These are phyloP conservation scores for Boletus sensibilis DNA, from an alignment of 768 basidiomycete species.

Conservation along the genomic window DNA sequence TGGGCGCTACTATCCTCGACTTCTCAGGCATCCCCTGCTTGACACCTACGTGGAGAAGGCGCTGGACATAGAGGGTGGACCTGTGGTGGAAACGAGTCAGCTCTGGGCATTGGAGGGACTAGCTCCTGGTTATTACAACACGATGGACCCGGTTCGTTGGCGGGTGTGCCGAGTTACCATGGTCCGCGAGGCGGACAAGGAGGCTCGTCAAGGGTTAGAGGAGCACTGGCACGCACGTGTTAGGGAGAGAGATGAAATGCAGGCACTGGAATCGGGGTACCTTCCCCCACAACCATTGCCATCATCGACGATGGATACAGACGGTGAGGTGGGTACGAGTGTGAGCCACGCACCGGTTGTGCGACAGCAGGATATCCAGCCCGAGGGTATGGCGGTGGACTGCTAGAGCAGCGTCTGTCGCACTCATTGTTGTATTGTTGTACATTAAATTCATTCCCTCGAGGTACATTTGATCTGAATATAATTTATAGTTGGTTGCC, in stretches of 20 bases:
- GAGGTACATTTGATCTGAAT: not conserved
- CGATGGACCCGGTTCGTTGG: slow-evolving; percentile 66
- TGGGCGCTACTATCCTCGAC: slow-evolving; percentile 77
- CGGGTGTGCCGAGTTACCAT: slow-evolving; percentile 51
- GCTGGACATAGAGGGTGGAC: slow-evolving; percentile 36
- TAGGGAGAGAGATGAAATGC: slow-evolving; percentile 29
- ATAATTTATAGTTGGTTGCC: slow-evolving; percentile 15
- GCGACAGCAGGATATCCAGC: slow-evolving; percentile 2
- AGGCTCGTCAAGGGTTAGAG: slow-evolving; percentile 45
- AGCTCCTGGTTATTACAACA: slow-evolving; percentile 61
- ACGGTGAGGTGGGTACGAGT: not conserved
- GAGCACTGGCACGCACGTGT: slow-evolving; percentile 36
- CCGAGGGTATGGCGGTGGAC: slow-evolving; percentile 22
- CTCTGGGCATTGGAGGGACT: slow-evolving; percentile 75
- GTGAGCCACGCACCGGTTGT: not conserved
- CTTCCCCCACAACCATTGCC: slow-evolving; percentile 14
- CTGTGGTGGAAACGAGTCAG: slow-evolving; percentile 44
- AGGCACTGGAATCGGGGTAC: slow-evolving; percentile 12
- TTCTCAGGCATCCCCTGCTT: slow-evolving; percentile 66
- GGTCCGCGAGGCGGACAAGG: slow-evolving; percentile 60
- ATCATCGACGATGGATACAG: slow-evolving; percentile 1
- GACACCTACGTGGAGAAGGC: slow-evolving; percentile 40
- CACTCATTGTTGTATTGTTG: not conserved
- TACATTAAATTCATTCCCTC: not conserved
- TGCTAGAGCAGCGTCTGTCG: not conserved